A percentile compares a stretch with the other conserved stretches of the same genome.
Conservation (phyloP, 768 basidiomycete species). For the Hygrophoropsis aurantiaca region DNA sequence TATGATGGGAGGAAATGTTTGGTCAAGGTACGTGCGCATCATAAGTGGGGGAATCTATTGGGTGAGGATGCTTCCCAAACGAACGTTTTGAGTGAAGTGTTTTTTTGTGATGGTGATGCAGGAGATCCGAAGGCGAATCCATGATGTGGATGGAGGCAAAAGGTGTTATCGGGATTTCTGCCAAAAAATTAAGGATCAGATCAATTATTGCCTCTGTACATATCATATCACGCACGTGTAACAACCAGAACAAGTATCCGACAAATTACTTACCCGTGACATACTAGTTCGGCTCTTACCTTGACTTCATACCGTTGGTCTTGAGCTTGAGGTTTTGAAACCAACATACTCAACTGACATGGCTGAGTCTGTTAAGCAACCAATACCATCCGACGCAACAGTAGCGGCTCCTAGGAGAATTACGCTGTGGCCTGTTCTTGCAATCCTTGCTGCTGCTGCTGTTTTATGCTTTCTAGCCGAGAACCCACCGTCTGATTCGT, state of each 20-base stretch:
- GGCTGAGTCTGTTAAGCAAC: no score
- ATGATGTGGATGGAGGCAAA: constrained; percentile 7
- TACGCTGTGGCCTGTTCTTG: constrained; percentile 1
- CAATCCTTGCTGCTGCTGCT: neutral
- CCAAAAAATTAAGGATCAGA: no score
- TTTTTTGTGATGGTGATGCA: constrained; percentile 31
- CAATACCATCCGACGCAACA: no score
- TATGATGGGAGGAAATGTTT: neutral
- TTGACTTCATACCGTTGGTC: no score
- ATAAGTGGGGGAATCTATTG: constrained; percentile 71
- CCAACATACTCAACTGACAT: no score
- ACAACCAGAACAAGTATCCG: no score
- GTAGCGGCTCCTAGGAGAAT: neutral
- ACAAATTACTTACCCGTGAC: no score
- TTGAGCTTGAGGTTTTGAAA: no score
- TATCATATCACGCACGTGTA: no score
- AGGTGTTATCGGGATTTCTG: no score
- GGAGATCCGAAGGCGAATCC: constrained; percentile 22
- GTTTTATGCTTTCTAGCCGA: neutral
- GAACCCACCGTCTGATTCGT: constrained; percentile 23
- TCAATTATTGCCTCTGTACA: no score
- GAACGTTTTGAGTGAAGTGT: constrained; percentile 53
- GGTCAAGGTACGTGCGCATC: constrained; percentile 52
- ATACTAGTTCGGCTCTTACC: no score
- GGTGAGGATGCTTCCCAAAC: constrained; percentile 65